Percentiles rank a stretch among this genome's conserved stretches.
Conservation (phyloP, 192 early-diverging fungal species). For the Phlyctochytrium bullatum region DNA sequence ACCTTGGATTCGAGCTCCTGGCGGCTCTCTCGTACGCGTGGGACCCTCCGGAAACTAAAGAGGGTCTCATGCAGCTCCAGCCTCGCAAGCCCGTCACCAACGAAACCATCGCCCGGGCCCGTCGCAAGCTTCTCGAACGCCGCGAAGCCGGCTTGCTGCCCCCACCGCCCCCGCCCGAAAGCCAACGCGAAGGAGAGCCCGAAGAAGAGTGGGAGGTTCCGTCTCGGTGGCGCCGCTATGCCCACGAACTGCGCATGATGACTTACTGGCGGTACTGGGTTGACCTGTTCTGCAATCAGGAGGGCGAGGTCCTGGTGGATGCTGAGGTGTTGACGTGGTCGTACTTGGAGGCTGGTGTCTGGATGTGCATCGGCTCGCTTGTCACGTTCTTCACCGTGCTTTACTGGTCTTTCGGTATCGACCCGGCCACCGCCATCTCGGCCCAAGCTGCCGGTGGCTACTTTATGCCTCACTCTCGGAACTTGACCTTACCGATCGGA, state of each 20-base stretch:
- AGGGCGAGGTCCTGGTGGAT: slow-evolving; percentile 87
- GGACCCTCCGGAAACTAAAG: slow-evolving; percentile 73
- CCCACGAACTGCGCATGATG: slow-evolving; percentile 23
- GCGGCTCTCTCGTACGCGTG: slow-evolving; percentile 85
- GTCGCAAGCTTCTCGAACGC: slow-evolving; percentile 9
- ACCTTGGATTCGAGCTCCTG: slow-evolving; percentile 92
- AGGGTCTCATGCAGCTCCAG: slow-evolving; percentile 75
- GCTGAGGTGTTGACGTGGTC: slow-evolving; percentile 80
- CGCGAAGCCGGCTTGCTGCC: slow-evolving; percentile 1
- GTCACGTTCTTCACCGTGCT: slow-evolving; percentile 79
- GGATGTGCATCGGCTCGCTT: slow-evolving; percentile 68
- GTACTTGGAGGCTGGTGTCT: slow-evolving; percentile 82
- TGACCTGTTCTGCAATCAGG: slow-evolving; percentile 31
- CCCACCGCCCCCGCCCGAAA: not conserved
- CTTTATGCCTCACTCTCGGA: slow-evolving; percentile 38
- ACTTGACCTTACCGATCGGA: slow-evolving; percentile 24
- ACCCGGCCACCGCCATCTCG: slow-evolving; percentile 34
- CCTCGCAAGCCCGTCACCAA: slow-evolving; percentile 84
- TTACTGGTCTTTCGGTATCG: slow-evolving; percentile 61
- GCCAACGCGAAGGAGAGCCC: slow-evolving; percentile 11
- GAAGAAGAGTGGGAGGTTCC: slow-evolving; percentile 16
- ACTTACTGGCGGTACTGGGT: slow-evolving; percentile 40
- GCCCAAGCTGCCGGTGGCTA: slow-evolving; percentile 40
- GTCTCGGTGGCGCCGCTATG: slow-evolving; percentile 22
- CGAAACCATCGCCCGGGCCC: slow-evolving; percentile 26